Percentiles rank a stretch among this genome's conserved stretches.
phyloP scores from a whole-genome alignment of 2,329 filamentous ascomycete genomes.

The Neurospora sp. region DNA sequence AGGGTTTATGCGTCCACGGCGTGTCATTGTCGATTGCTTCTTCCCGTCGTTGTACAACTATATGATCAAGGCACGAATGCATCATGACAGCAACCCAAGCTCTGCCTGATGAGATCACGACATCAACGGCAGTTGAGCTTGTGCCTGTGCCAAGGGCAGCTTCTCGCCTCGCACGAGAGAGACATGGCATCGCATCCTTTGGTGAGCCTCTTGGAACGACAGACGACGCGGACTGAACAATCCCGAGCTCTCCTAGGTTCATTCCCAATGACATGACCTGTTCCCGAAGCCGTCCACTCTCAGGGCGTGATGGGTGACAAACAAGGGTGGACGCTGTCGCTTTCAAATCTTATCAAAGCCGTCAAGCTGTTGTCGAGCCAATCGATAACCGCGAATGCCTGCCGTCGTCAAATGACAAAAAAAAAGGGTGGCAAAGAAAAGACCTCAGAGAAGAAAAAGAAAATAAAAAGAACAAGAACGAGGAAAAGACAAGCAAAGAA shows the following conservation, averaged over 20 bases:
- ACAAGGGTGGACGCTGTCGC: neutral
- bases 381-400: neutral
- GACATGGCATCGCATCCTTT: neutral
- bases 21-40: neutral
- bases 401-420: too few species aligned
- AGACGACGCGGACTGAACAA: neutral
- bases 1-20: neutral
- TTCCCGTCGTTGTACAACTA: neutral
- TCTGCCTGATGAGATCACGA: neutral
- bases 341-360: neutral
- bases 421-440: too few species aligned
- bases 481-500: too few species aligned
- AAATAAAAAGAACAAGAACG: too few species aligned
- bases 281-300: neutral
- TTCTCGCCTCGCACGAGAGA: neutral
- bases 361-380: neutral
- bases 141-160: neutral
- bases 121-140: neutral
- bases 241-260: neutral
- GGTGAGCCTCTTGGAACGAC: neutral
- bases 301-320: neutral
- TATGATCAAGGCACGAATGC: neutral
- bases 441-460: too few species aligned
- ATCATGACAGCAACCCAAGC: neutral
- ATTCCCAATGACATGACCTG: neutral